Conservation (phyloP, 768 basidiomycete genomes). For the Strobilomyces dryophilus region DNA sequence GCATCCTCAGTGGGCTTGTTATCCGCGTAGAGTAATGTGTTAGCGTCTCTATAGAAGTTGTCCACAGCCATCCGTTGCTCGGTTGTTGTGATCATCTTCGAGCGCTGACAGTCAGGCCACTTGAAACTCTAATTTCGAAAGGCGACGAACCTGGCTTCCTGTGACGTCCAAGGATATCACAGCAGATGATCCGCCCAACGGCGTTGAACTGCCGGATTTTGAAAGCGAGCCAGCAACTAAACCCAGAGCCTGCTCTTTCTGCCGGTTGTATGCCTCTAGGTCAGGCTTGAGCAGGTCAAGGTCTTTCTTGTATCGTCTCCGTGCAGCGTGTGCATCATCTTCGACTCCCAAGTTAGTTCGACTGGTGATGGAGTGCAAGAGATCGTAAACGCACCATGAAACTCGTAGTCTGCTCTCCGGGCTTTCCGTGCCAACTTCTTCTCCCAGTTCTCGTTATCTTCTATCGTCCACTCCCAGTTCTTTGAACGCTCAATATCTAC, state of each 20-base stretch:
- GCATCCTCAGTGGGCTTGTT: conserved; percentile 95
- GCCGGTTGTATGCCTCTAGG: conserved; percentile 78
- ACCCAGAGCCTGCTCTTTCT: conserved; percentile 84
- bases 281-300: conserved; percentile 87
- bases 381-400: conserved; percentile 63
- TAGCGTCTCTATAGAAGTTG: conserved; percentile 88
- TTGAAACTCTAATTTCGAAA: neutral
- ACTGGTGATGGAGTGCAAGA: neutral
- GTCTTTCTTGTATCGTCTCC: conserved; percentile 89
- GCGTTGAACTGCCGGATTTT: conserved; percentile 33
- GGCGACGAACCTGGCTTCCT: conserved; percentile 37
- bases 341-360: neutral
- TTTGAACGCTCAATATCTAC: conserved; percentile 95
- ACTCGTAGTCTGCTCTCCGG: conserved; percentile 83
- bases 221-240: conserved; percentile 64
- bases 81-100: conserved; percentile 48
- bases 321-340: conserved; percentile 91
- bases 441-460: conserved; percentile 29
- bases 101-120: conserved; percentile 8
- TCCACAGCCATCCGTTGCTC: conserved; percentile 71
- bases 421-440: conserved; percentile 72
- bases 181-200: conserved; percentile 29
- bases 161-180: conserved; percentile 52
- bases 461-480: conserved; percentile 68
- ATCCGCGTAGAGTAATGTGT: conserved; percentile 90